These are phyloP conservation scores for Stereum hirsutum DNA, from an alignment of 1,284 basidiomycete genomes.

Conservation along the genomic window DNA sequence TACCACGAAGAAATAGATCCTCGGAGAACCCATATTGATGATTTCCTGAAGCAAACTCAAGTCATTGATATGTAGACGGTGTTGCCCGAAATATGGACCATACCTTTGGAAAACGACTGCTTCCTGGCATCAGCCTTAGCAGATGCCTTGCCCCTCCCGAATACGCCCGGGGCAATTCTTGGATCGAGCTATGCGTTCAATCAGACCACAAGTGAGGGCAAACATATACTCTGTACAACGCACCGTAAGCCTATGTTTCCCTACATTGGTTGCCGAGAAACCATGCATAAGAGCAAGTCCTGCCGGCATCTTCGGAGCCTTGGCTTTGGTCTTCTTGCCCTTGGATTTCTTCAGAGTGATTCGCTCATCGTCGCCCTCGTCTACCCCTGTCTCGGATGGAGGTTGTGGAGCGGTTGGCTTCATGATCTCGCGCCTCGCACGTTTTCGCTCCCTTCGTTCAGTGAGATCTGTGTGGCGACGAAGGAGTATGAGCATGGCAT, in stretches of 20 bases:
- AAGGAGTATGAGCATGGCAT: neutral
- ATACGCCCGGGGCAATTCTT: slow-evolving; percentile 44
- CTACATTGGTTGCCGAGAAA: slow-evolving; percentile 61
- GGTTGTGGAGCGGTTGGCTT: slow-evolving; percentile 18
- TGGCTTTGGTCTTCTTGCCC: slow-evolving; percentile 11
- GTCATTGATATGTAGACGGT: neutral
- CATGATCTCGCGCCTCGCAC: slow-evolving; percentile 42
- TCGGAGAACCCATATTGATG: slow-evolving; percentile 39
- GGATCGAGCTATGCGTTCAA: slow-evolving; percentile 31
- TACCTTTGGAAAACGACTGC: slow-evolving; percentile 10
- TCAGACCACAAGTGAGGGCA: neutral
- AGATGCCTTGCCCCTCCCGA: slow-evolving; percentile 65
- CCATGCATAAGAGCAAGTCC: slow-evolving; percentile 68
- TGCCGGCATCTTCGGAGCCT: slow-evolving; percentile 23
- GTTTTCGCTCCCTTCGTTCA: slow-evolving; percentile 47
- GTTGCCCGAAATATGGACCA: neutral
- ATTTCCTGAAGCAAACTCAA: slow-evolving; percentile 4
- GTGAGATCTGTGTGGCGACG: slow-evolving; percentile 32
- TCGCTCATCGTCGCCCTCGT: neutral
- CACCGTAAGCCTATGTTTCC: slow-evolving; percentile 64
- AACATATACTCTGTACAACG: slow-evolving; percentile 11
- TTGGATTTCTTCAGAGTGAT: no score
- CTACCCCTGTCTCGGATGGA: neutral
- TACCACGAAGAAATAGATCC: slow-evolving; percentile 33
- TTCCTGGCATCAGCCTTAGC: slow-evolving; percentile 13